Evolutionary conservation across 768 basidiomycete genomes (phyloP).

Genomic region (Mrakia hoshinonis): DNA sequence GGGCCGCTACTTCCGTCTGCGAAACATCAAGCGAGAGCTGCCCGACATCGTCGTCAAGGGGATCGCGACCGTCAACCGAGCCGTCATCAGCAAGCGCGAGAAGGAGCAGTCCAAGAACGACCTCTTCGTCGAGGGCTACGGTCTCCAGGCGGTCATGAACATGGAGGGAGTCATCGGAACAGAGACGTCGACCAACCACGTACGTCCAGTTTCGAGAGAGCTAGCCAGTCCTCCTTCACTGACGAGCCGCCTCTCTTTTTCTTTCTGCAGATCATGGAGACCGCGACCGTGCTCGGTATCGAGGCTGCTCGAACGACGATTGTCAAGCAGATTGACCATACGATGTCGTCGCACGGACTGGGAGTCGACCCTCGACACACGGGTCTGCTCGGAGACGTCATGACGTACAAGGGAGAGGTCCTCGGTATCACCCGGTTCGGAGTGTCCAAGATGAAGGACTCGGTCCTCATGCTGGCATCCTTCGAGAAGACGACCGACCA

Average conservation of each 20-base stretch:
- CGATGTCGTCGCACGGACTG: slow-evolving; percentile 92
- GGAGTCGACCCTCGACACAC: slow-evolving; percentile 97
- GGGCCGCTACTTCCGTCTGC: slow-evolving; percentile 48
- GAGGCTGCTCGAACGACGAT: slow-evolving; percentile 91
- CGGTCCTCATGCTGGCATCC: slow-evolving; percentile 92
- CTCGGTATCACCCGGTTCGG: slow-evolving; percentile 97
- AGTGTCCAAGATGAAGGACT: slow-evolving; percentile 98
- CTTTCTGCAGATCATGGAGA: slow-evolving; percentile 60
- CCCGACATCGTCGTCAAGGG: slow-evolving; percentile 90
- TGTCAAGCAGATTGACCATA: slow-evolving; percentile 93
- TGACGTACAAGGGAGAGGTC: slow-evolving; percentile 98
- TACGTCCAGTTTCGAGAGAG: background rate
- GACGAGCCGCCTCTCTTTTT: background rate
- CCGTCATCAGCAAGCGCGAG: slow-evolving; percentile 92
- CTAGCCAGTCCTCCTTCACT: background rate
- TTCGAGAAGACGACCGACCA: slow-evolving; percentile 99
- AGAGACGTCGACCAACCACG: slow-evolving; percentile 88
- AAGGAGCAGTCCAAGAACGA: slow-evolving; percentile 83
- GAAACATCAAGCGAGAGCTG: slow-evolving; percentile 74
- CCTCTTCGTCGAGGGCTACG: slow-evolving; percentile 92
- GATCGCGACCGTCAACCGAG: slow-evolving; percentile 74
- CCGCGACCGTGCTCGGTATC: slow-evolving; percentile 89
- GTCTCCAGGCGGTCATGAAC: slow-evolving; percentile 90
- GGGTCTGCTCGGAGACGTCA: slow-evolving; percentile 95
- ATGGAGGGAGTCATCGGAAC: slow-evolving; percentile 92